These are phyloP conservation scores for Bipolaris gigantea DNA, from an alignment of 2,329 filamentous ascomycete genomes.

Conservation along the genomic window DNA sequence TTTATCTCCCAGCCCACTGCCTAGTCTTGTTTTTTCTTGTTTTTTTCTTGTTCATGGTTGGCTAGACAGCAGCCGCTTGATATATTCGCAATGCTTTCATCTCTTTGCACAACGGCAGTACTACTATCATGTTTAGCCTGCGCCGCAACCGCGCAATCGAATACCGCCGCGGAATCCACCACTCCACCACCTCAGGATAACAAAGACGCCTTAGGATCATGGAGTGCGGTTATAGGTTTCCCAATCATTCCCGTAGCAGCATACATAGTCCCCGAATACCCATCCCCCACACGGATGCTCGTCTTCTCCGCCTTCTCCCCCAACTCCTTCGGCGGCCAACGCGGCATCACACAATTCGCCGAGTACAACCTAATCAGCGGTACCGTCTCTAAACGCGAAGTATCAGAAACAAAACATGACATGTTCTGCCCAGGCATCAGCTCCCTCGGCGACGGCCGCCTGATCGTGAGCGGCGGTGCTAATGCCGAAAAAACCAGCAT, in stretches of 20 bases:
- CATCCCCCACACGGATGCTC: conserved; percentile 20
- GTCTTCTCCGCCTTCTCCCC: conserved; percentile 22
- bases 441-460: conserved; percentile 17
- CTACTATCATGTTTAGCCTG: neutral
- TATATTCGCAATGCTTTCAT: neutral
- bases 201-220: conserved; percentile 9
- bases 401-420: conserved; percentile 24
- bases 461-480: conserved; percentile 25
- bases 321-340: conserved; percentile 15
- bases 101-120: neutral
- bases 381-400: conserved; percentile 16
- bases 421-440: conserved; percentile 31
- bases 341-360: conserved; percentile 25
- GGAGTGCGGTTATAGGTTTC: conserved; percentile 20
- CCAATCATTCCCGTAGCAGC: conserved; percentile 27
- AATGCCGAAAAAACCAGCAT: conserved; percentile 23
- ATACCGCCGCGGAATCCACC: neutral
- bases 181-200: neutral
- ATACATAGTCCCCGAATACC: conserved; percentile 25
- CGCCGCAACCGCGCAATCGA: neutral
- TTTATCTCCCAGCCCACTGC: neutral
- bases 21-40: neutral
- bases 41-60: no score
- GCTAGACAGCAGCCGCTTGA: neutral
- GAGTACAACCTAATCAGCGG: conserved; percentile 21